Evolutionary conservation across 2,329 filamentous ascomycete genomes (phyloP).

Genomic region (Macrophomina pseudophaseolina): DNA sequence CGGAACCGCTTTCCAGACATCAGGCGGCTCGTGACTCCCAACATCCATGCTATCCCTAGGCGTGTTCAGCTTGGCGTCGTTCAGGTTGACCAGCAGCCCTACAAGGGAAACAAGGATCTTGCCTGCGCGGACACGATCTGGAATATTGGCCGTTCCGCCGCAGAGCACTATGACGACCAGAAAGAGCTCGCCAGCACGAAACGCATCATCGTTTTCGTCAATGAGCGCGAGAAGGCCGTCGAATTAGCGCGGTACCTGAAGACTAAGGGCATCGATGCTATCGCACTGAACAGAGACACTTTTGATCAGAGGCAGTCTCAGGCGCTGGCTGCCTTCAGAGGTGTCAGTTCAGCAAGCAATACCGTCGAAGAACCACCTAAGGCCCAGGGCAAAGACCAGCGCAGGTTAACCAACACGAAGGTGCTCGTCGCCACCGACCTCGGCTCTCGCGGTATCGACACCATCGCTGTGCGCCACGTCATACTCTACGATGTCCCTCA

Average conservation of each 20-base stretch:
- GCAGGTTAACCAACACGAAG: slow-evolving; percentile 60
- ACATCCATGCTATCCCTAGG: slow-evolving; percentile 92
- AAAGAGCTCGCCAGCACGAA: slow-evolving; percentile 68
- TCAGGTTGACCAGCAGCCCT: slow-evolving; percentile 89
- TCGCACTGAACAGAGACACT: slow-evolving; percentile 84
- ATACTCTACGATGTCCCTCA: slow-evolving; percentile 98
- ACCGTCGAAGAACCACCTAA: slow-evolving; percentile 8
- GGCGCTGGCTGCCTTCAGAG: slow-evolving; percentile 74
- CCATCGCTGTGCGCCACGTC: slow-evolving; percentile 85
- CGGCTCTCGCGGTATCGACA: slow-evolving; percentile 92
- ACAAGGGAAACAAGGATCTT: slow-evolving; percentile 88
- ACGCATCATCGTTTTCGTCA: slow-evolving; percentile 93
- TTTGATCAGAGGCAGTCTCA: slow-evolving; percentile 77
- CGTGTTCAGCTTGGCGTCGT: slow-evolving; percentile 93
- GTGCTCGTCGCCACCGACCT: slow-evolving; percentile 95
- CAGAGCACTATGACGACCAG: slow-evolving; percentile 43
- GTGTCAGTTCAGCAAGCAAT: slow-evolving; percentile 44
- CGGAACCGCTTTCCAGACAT: slow-evolving; percentile 81
- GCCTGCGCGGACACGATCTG: slow-evolving; percentile 96
- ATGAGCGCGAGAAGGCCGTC: slow-evolving; percentile 87
- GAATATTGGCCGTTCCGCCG: slow-evolving; percentile 80
- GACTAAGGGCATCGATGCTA: slow-evolving; percentile 85
- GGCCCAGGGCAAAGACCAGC: neutral
- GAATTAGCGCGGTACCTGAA: slow-evolving; percentile 79
- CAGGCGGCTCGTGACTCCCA: slow-evolving; percentile 86